Percentiles rank a stretch among this genome's conserved stretches.
phyloP scores from a whole-genome alignment of 2,329 filamentous ascomycete species.

The Aspergillus clavatus region DNA sequence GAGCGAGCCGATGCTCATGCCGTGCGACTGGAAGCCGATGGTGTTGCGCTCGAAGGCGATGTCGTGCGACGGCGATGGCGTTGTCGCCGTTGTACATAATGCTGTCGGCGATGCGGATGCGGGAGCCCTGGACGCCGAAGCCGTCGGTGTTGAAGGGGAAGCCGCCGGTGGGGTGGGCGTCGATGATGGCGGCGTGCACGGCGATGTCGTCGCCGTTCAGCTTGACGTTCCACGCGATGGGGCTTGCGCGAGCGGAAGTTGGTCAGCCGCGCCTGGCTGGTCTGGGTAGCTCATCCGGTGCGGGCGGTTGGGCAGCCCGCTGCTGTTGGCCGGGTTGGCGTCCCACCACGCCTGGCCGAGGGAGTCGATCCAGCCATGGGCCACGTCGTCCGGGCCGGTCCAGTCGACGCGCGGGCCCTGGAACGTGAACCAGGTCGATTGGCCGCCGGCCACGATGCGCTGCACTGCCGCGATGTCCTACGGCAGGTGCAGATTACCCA shows the following conservation, averaged over 20 bases:
- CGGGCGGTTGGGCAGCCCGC: conserved; percentile 37
- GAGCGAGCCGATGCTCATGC: conserved; percentile 43
- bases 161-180: conserved; percentile 33
- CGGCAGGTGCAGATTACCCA: conserved; percentile 43
- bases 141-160: conserved; percentile 43
- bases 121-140: conserved; percentile 28
- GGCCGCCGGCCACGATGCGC: conserved; percentile 30
- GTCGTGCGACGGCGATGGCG: conserved; percentile 40
- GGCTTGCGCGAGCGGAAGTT: conserved; percentile 43
- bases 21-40: conserved; percentile 43
- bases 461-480: conserved; percentile 38
- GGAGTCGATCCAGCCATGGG: conserved; percentile 44
- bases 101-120: conserved; percentile 28
- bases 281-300: conserved; percentile 40
- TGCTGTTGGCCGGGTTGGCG: conserved; percentile 36
- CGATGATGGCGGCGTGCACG: conserved; percentile 41
- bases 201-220: conserved; percentile 39
- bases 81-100: conserved; percentile 43
- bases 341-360: conserved; percentile 47
- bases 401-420: conserved; percentile 19
- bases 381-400: conserved; percentile 32
- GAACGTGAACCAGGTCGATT: conserved; percentile 37
- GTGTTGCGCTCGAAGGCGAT: conserved; percentile 38
- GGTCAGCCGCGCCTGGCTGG: conserved; percentile 33
- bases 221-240: conserved; percentile 42